Conservation (phyloP, 1,284 basidiomycete species). For the Ustilago loliicola region DNA sequence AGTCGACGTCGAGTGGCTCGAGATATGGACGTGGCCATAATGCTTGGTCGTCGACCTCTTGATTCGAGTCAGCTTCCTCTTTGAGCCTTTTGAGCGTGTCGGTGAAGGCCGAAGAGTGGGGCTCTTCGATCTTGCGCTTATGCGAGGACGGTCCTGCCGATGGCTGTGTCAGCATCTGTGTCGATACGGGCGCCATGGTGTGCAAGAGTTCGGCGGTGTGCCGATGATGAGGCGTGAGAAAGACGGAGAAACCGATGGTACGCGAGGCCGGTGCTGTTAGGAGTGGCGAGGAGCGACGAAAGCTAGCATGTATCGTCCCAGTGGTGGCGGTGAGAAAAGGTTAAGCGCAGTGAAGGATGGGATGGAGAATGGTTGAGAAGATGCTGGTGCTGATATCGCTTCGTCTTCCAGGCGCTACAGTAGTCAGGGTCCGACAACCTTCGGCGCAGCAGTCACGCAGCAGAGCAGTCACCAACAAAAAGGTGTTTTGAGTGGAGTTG, state of each 20-base stretch:
- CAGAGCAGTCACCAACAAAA: background rate
- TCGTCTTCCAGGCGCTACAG: background rate
- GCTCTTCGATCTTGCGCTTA: constrained; percentile 52
- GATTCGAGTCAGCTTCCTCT: constrained; percentile 49
- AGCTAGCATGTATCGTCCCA: background rate
- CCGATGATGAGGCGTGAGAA: constrained; percentile 1
- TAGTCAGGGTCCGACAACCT: constrained; percentile 22
- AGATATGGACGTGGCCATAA: constrained; percentile 61
- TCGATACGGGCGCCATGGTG: constrained; percentile 52
- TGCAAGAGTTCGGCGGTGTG: constrained; percentile 7
- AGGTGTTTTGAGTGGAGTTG: constrained; percentile 5
- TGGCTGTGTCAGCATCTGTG: constrained; percentile 34
- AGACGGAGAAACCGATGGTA: background rate
- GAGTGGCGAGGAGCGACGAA: background rate
- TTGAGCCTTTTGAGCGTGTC: constrained; percentile 62
- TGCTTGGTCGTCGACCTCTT: constrained; percentile 50
- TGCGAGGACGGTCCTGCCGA: constrained; percentile 31
- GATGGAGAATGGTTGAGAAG: background rate
- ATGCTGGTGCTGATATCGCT: background rate
- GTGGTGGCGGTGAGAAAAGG: background rate
- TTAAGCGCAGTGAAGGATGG: background rate
- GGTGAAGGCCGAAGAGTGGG: constrained; percentile 55
- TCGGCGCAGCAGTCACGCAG: background rate
- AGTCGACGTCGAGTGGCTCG: constrained; percentile 47
- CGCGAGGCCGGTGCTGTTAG: background rate